Percentiles rank a stretch among this genome's conserved stretches.
Evolutionary conservation across 495 filamentous ascomycete genomes (phyloP).

Genomic region (Aspergillus affinis): DNA sequence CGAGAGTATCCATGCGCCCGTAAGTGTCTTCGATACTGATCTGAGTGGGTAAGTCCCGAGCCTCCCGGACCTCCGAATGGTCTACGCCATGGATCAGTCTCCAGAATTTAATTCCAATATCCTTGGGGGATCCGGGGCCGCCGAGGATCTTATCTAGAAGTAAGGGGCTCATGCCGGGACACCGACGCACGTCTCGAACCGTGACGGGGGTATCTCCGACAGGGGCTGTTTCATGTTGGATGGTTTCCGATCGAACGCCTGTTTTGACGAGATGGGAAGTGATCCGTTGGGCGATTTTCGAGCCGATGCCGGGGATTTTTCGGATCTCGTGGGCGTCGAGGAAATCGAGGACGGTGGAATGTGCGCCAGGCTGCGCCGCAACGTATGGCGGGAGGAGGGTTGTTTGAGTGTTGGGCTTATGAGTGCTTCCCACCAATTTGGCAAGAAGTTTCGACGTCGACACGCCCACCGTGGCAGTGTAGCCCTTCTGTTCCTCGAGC

Average conservation of each 20-base stretch:
- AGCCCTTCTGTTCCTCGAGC: conserved; percentile 76
- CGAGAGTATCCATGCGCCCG: conserved; percentile 58
- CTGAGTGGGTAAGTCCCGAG: conserved; percentile 73
- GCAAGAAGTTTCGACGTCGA: conserved; percentile 80
- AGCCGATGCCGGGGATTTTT: conserved; percentile 83
- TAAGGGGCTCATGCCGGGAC: conserved; percentile 58
- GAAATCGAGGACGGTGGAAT: conserved; percentile 61
- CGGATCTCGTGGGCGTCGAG: conserved; percentile 76
- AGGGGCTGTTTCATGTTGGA: conserved; percentile 37
- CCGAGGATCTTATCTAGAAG: conserved; percentile 63
- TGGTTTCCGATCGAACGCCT: neutral
- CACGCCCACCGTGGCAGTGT: conserved; percentile 84
- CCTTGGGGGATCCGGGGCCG: conserved; percentile 65
- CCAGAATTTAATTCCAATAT: conserved; percentile 70
- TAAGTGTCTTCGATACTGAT: conserved; percentile 97
- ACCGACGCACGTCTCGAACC: conserved; percentile 62
- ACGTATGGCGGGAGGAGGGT: conserved; percentile 68
- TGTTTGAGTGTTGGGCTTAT: conserved; percentile 87
- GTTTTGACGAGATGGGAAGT: conserved; percentile 50
- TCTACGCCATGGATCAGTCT: conserved; percentile 72
- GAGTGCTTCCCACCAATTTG: conserved; percentile 78
- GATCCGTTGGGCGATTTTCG: conserved; percentile 70
- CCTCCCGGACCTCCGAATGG: conserved; percentile 64
- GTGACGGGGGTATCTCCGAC: conserved; percentile 56
- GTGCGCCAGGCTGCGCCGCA: conserved; percentile 11